Conservation (phyloP, 2,329 filamentous ascomycete genomes). For the Fusarium sp. region DNA sequence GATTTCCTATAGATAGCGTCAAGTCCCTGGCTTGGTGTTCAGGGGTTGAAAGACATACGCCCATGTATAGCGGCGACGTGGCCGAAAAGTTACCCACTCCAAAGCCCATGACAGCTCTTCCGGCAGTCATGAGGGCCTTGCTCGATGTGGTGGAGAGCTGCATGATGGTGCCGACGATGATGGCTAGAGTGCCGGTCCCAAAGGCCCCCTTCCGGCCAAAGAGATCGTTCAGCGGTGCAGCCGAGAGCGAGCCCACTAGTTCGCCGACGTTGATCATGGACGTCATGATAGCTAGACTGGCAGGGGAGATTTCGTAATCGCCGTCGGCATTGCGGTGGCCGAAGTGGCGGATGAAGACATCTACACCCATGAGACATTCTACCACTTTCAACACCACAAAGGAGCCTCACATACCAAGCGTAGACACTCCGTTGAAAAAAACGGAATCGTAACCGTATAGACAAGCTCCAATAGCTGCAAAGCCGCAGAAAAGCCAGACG, state of each 20-base stretch:
- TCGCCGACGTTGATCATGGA: constrained; percentile 56
- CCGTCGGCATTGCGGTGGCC: constrained; percentile 44
- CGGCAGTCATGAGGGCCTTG: constrained; percentile 38
- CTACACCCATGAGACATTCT: background rate
- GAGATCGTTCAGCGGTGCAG: constrained; percentile 53
- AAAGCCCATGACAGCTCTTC: constrained; percentile 40
- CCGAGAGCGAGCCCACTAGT: constrained; percentile 49
- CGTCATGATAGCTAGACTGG: constrained; percentile 46
- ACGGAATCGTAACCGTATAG: constrained; percentile 54
- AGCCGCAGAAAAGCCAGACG: constrained; percentile 49
- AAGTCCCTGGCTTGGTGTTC: background rate
- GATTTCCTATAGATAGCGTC: constrained; percentile 35
- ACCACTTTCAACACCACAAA: background rate
- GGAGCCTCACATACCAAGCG: constrained; percentile 41
- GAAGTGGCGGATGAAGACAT: constrained; percentile 51
- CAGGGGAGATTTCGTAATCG: constrained; percentile 44
- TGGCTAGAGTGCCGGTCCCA: constrained; percentile 40
- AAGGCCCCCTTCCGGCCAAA: constrained; percentile 50
- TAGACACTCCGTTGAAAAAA: constrained; percentile 47
- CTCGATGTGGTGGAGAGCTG: constrained; percentile 43
- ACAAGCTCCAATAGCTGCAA: constrained; percentile 52
- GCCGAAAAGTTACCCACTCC: constrained; percentile 53
- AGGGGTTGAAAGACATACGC: constrained; percentile 34
- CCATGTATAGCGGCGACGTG: constrained; percentile 53
- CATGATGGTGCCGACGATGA: constrained; percentile 43